phyloP scores from a whole-genome alignment of 768 basidiomycete genomes.

The Pleurotus citrinopileatus region DNA sequence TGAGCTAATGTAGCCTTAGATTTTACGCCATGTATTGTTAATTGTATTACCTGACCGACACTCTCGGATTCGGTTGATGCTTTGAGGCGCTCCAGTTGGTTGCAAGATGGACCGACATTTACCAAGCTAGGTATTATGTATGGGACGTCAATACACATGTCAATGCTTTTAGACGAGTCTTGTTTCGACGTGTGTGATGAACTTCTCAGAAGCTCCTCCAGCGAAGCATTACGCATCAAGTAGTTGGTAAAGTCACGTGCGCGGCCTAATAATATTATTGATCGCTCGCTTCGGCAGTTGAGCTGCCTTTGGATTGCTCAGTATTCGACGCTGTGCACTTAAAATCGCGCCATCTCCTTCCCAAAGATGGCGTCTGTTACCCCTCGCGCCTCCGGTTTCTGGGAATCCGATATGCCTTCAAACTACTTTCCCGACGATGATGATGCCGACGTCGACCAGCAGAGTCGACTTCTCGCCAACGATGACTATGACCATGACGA shows the following conservation, averaged over 20 bases:
- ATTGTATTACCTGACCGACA: too few relatives aligned
- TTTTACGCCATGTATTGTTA: too few relatives aligned
- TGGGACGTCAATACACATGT: too few relatives aligned
- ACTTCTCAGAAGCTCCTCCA: too few relatives aligned
- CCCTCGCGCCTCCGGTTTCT: constrained; percentile 48
- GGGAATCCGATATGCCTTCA: constrained; percentile 33
- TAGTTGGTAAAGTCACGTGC: too few relatives aligned
- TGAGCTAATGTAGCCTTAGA: not conserved
- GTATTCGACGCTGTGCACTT: not conserved
- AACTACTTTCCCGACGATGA: constrained; percentile 39
- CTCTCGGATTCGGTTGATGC: too few relatives aligned
- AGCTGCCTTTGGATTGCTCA: not conserved
- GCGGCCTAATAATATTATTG: not conserved
- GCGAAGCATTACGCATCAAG: too few relatives aligned
- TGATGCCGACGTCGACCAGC: constrained; percentile 32
- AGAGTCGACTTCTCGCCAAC: constrained; percentile 26
- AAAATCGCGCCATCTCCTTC: constrained; percentile 11
- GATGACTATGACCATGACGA: constrained; percentile 33
- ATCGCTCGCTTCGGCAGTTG: not conserved
- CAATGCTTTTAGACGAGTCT: too few relatives aligned
- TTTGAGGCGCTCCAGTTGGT: too few relatives aligned
- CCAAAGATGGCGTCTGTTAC: constrained; percentile 37
- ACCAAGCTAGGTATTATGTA: too few relatives aligned
- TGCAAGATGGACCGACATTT: too few relatives aligned
- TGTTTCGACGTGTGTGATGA: too few relatives aligned